These are phyloP conservation scores for Penicillium parvum DNA, from an alignment of 495 filamentous ascomycete species.

Conservation along the genomic window DNA sequence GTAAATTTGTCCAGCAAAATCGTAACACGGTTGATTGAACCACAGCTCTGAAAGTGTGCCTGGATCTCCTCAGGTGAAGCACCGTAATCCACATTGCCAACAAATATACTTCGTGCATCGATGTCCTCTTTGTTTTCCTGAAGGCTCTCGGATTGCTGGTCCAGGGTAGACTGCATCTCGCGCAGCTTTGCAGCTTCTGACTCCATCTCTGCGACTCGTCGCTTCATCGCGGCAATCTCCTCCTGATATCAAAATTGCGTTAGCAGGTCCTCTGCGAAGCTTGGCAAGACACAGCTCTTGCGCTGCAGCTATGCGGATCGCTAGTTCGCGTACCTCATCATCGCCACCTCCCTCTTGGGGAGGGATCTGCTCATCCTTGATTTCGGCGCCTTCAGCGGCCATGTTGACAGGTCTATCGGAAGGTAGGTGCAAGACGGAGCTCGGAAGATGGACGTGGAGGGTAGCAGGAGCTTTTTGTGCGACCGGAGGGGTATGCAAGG, in stretches of 20 bases:
- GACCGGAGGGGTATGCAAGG: slow-evolving; percentile 4
- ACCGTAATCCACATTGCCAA: slow-evolving; percentile 98
- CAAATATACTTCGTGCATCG: slow-evolving; percentile 93
- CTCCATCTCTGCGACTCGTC: slow-evolving; percentile 97
- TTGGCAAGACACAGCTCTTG: not conserved
- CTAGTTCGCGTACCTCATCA: slow-evolving; percentile 38
- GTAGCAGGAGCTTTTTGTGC: slow-evolving; percentile 12
- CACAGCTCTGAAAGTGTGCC: slow-evolving; percentile 96
- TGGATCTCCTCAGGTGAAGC: slow-evolving; percentile 98
- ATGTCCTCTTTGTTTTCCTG: slow-evolving; percentile 94
- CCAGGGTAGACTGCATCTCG: slow-evolving; percentile 90
- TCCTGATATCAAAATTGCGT: slow-evolving; percentile 49
- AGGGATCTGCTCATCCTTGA: slow-evolving; percentile 39
- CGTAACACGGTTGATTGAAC: slow-evolving; percentile 96
- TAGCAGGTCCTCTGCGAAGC: not conserved
- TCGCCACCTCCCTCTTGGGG: slow-evolving; percentile 38
- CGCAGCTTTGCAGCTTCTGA: slow-evolving; percentile 92
- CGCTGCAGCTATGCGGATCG: not conserved
- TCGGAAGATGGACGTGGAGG: slow-evolving; percentile 10
- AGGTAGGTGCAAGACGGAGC: slow-evolving; percentile 4
- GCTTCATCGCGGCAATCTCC: slow-evolving; percentile 98
- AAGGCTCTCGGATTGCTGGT: slow-evolving; percentile 75
- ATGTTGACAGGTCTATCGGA: slow-evolving; percentile 18
- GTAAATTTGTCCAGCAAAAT: slow-evolving; percentile 98
- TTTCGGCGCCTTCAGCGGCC: slow-evolving; percentile 37